Conservation (phyloP, 208 protist species). For the Wallacemonas sp. region DNA sequence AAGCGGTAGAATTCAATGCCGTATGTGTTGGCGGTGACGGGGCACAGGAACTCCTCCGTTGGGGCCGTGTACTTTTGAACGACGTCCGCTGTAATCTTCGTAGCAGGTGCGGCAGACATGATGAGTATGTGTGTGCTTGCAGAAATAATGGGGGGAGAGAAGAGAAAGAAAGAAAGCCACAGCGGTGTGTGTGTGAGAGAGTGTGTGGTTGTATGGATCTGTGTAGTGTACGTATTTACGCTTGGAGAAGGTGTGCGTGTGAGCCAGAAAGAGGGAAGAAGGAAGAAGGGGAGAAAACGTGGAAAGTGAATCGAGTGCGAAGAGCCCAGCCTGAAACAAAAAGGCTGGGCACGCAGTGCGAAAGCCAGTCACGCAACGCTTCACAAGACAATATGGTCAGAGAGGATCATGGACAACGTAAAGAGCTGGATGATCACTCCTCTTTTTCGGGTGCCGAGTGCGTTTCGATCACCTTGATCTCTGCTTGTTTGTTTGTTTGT, state of each 20-base stretch:
- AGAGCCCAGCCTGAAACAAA: not conserved
- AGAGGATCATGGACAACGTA: too few relatives aligned
- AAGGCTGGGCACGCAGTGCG: too few relatives aligned
- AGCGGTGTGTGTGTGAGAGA: slow-evolving; percentile 1
- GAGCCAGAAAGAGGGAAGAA: slow-evolving; percentile 12
- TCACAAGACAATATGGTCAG: too few relatives aligned
- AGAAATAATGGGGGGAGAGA: too few relatives aligned
- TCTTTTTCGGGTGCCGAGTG: too few relatives aligned
- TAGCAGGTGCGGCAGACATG: not conserved
- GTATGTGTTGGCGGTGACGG: slow-evolving; percentile 90
- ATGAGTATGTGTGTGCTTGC: not conserved
- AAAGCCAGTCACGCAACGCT: too few relatives aligned
- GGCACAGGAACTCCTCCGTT: slow-evolving; percentile 90
- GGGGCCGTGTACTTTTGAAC: slow-evolving; percentile 66
- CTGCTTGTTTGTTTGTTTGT: too few relatives aligned
- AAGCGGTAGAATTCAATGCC: slow-evolving; percentile 95
- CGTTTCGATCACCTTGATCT: too few relatives aligned
- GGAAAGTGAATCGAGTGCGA: not conserved
- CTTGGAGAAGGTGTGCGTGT: too few relatives aligned
- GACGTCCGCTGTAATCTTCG: slow-evolving; percentile 62
- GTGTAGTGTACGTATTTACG: too few relatives aligned
- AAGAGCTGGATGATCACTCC: too few relatives aligned
- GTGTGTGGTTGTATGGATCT: slow-evolving; percentile 4
- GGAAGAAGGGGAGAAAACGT: slow-evolving; percentile 13
- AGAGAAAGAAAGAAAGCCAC: too few relatives aligned